Conservation (phyloP, 768 basidiomycete genomes). For the Pluteus cervinus region DNA sequence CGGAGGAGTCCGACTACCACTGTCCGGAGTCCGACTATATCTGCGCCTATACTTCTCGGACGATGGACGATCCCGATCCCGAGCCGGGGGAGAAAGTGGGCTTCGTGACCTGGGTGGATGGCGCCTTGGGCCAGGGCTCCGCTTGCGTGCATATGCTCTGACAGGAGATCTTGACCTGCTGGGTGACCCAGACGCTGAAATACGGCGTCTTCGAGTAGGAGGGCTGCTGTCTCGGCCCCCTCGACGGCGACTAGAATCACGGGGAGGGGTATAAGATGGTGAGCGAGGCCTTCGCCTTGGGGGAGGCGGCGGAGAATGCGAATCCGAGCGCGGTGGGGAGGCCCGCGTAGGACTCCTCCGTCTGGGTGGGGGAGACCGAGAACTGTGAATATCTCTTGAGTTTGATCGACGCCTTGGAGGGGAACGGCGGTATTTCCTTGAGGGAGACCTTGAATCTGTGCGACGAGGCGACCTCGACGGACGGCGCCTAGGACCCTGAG, state of each 20-base stretch:
- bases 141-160: conserved; percentile 34
- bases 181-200: conserved; percentile 28
- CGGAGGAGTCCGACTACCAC: no score
- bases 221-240: conserved; percentile 45
- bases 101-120: no score
- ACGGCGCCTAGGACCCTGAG: conserved; percentile 41
- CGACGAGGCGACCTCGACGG: conserved; percentile 40
- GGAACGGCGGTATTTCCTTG: no score
- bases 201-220: conserved; percentile 37
- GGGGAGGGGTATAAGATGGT: conserved; percentile 47
- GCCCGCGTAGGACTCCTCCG: conserved; percentile 30
- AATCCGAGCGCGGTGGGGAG: conserved; percentile 38
- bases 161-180: conserved; percentile 39
- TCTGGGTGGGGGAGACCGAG: conserved; percentile 34
- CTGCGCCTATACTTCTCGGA: neutral
- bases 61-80: neutral
- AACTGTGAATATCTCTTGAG: conserved; percentile 25
- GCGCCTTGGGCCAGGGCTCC: conserved; percentile 38
- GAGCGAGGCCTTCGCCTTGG: conserved; percentile 33
- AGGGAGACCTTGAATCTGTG: no score
- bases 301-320: conserved; percentile 38
- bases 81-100: conserved; percentile 18
- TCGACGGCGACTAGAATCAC: conserved; percentile 26
- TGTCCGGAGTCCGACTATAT: conserved; percentile 1
- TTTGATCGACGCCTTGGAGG: conserved; percentile 43